A percentile compares a stretch with the other conserved stretches of the same genome.
Evolutionary conservation across 805 yeast genomes (phyloP).

Genomic region (Ogataea pilisensis): DNA sequence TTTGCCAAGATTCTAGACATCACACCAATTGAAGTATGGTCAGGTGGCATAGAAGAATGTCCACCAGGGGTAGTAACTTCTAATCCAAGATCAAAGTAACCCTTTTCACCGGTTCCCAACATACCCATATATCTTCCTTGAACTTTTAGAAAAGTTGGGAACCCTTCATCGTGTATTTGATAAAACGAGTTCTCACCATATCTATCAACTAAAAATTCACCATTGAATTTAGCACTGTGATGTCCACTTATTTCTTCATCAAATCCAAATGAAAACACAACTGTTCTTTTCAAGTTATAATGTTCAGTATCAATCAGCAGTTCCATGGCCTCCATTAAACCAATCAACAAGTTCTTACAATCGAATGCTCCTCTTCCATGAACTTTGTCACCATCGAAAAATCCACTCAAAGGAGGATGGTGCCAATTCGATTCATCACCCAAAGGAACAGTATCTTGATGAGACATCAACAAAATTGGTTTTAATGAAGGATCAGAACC

Average conservation of each 20-base stretch:
- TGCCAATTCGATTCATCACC: conserved; percentile 61
- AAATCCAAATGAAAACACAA: conserved; percentile 63
- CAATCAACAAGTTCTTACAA: conserved; percentile 63
- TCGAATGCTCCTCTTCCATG: conserved; percentile 78
- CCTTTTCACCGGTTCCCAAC: conserved; percentile 60
- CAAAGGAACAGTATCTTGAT: conserved; percentile 79
- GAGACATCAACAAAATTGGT: conserved; percentile 67
- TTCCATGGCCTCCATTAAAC: conserved; percentile 61
- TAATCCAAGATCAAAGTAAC: conserved; percentile 42
- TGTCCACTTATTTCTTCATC: conserved; percentile 72
- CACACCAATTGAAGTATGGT: conserved; percentile 72
- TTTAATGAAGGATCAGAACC: conserved; percentile 50
- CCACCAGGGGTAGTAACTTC: conserved; percentile 66
- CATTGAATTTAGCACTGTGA: conserved; percentile 52
- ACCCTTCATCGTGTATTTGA: conserved; percentile 68
- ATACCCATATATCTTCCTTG: conserved; percentile 46
- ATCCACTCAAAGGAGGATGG: conserved; percentile 59
- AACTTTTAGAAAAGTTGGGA: conserved; percentile 33
- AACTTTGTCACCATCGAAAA: conserved; percentile 56
- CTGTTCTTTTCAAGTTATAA: conserved; percentile 55
- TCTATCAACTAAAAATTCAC: conserved; percentile 40
- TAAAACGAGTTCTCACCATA: conserved; percentile 57
- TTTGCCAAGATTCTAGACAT: conserved; percentile 49
- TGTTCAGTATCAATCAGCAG: conserved; percentile 41
- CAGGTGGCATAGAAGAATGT: conserved; percentile 77